phyloP scores from a whole-genome alignment of 169 alveolate genomes.

The Perkinsus olseni region DNA sequence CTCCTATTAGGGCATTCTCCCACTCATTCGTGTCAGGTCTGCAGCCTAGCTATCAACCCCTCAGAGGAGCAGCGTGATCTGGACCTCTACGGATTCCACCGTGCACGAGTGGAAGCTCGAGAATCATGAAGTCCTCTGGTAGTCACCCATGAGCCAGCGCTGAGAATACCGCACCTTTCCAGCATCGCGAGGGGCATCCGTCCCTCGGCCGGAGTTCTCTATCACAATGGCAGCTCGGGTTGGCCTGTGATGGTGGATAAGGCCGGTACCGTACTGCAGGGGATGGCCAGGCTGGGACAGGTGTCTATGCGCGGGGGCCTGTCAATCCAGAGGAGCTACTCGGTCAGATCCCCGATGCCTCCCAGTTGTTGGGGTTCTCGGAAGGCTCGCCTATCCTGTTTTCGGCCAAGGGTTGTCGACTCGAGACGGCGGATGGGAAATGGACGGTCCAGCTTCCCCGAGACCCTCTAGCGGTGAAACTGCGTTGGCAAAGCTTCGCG shows the following conservation, averaged over 20 bases:
- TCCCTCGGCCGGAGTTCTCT: neutral
- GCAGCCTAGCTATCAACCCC: neutral
- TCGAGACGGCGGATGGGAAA: neutral
- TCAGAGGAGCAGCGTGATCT: neutral
- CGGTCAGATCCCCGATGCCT: neutral
- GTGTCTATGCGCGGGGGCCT: neutral
- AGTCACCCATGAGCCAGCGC: neutral
- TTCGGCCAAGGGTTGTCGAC: neutral
- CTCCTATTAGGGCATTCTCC: too few species aligned
- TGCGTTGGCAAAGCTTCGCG: neutral
- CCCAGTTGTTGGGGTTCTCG: neutral
- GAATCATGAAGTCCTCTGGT: neutral
- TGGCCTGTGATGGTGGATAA: neutral
- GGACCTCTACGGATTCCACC: neutral
- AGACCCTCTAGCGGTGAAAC: neutral
- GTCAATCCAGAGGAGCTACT: neutral
- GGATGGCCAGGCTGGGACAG: neutral
- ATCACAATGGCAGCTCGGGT: neutral
- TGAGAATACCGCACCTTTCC: neutral
- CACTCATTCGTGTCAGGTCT: too few species aligned
- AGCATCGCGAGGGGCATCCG: neutral
- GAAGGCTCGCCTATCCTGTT: neutral
- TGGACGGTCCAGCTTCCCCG: neutral
- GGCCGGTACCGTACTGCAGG: neutral
- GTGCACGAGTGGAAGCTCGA: neutral